These are phyloP conservation scores for Paecilomyces dactylethromorphus DNA, from an alignment of 2,329 filamentous ascomycete species.

Conservation along the genomic window DNA sequence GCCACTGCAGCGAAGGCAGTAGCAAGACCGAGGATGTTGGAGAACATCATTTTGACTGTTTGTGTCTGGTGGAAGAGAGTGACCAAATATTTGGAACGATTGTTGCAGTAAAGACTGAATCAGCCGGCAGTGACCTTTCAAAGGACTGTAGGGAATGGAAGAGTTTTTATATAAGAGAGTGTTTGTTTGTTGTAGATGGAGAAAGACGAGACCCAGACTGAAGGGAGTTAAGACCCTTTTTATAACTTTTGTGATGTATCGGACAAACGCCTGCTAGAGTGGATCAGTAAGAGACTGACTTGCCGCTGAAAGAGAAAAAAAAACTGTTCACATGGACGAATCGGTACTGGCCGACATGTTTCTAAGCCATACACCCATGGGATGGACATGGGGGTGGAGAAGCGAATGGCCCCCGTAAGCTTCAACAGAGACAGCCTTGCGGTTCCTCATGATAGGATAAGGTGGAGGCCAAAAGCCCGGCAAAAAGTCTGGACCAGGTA, in stretches of 20 bases:
- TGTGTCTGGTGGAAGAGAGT: slow-evolving; percentile 5
- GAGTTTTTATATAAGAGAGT: slow-evolving; percentile 4
- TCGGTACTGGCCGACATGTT: too few species aligned
- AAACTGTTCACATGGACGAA: not conserved
- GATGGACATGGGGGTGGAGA: not conserved
- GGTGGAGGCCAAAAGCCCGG: not conserved
- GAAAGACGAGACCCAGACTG: not conserved
- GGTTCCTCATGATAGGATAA: not conserved
- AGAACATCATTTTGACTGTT: slow-evolving; percentile 28
- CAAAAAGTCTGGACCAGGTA: slow-evolving; percentile 1
- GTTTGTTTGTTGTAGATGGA: slow-evolving; percentile 7
- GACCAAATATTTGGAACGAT: not conserved
- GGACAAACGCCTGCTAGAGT: not conserved
- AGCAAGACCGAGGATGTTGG: slow-evolving; percentile 26
- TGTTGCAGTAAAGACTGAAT: slow-evolving; percentile 1
- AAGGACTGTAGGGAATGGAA: slow-evolving; percentile 1
- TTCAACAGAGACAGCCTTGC: not conserved
- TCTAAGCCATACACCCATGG: not conserved
- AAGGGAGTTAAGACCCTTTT: slow-evolving; percentile 9
- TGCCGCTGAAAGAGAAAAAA: not conserved
- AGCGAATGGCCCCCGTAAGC: not conserved
- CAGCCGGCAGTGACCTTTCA: slow-evolving; percentile 1
- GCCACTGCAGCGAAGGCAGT: slow-evolving; percentile 24
- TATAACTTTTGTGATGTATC: slow-evolving; percentile 11
- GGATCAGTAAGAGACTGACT: too few species aligned